Evolutionary conservation across 306 rosid genomes (phyloP).

Genomic region (Cicer pinnatifidum): DNA sequence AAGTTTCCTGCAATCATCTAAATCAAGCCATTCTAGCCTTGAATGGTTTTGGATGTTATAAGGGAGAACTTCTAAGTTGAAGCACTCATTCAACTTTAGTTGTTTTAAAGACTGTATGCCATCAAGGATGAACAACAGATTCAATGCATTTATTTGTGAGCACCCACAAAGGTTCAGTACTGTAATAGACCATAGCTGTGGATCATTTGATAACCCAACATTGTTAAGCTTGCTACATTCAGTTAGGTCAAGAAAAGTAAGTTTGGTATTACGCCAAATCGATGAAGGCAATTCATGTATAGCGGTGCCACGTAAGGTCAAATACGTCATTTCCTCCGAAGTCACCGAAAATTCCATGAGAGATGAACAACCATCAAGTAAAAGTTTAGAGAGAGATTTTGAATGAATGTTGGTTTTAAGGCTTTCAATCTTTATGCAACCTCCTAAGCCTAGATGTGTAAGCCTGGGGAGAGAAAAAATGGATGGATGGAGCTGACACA

Average conservation of each 20-base stretch:
- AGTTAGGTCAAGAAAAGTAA: not conserved
- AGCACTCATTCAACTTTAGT: not conserved
- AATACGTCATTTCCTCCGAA: not conserved
- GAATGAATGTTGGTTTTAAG: slow-evolving; percentile 11
- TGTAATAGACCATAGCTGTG: not conserved
- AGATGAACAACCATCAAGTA: not conserved
- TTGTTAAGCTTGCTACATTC: not conserved
- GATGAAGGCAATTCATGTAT: not conserved
- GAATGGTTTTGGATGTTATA: not conserved
- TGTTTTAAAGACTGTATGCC: not conserved
- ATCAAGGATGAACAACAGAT: not conserved
- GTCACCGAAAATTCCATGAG: slow-evolving; percentile 18
- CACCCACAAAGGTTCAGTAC: not conserved
- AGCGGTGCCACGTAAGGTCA: not conserved
- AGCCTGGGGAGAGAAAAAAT: slow-evolving; percentile 1
- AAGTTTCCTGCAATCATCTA: not conserved
- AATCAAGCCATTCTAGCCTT: not conserved
- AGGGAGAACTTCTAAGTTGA: slow-evolving; percentile 11
- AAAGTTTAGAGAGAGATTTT: not conserved
- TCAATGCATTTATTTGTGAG: not conserved
- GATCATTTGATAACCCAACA: slow-evolving; percentile 4
- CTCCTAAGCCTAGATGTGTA: not conserved
- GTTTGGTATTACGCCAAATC: not conserved
- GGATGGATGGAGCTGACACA: not conserved
- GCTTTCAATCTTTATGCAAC: slow-evolving; percentile 6